These are phyloP conservation scores for Trametes sp. DNA, from an alignment of 1,284 basidiomycete species.

Conservation along the genomic window DNA sequence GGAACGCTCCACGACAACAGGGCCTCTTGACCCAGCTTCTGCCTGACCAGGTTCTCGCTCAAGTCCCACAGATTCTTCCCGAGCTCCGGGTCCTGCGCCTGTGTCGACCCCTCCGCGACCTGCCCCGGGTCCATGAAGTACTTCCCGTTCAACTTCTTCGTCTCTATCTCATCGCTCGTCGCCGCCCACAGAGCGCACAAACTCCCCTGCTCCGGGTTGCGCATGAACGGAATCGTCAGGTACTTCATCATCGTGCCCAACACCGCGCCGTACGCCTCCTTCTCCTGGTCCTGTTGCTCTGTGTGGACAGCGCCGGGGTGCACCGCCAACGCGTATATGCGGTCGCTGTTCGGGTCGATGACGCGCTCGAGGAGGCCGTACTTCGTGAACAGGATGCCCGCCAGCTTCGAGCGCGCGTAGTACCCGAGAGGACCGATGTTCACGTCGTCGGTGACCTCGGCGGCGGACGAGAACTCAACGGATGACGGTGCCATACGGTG, in stretches of 20 bases:
- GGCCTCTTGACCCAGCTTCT: slow-evolving; percentile 45
- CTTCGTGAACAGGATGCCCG: slow-evolving; percentile 51
- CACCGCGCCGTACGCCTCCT: slow-evolving; percentile 46
- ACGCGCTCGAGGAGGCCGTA: slow-evolving; percentile 45
- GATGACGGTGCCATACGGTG: slow-evolving; percentile 46
- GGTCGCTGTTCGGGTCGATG: slow-evolving; percentile 41
- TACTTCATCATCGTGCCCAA: slow-evolving; percentile 44
- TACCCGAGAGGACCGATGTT: slow-evolving; percentile 43
- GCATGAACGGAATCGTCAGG: slow-evolving; percentile 42
- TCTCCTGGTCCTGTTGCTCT: slow-evolving; percentile 52
- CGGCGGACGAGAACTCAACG: slow-evolving; percentile 44
- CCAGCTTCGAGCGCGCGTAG: slow-evolving; percentile 53
- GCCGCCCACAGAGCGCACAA: slow-evolving; percentile 45
- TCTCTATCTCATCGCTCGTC: slow-evolving; percentile 45
- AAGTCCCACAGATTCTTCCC: slow-evolving; percentile 49
- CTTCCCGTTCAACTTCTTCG: slow-evolving; percentile 45
- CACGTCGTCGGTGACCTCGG: slow-evolving; percentile 44
- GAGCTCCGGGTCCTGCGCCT: slow-evolving; percentile 45
- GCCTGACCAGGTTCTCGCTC: slow-evolving; percentile 43
- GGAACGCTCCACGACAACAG: slow-evolving; percentile 36
- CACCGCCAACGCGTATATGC: slow-evolving; percentile 47
- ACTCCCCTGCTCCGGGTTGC: slow-evolving; percentile 47
- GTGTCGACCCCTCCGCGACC: slow-evolving; percentile 43
- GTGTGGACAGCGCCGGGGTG: slow-evolving; percentile 53
- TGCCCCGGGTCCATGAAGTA: slow-evolving; percentile 49